Conservation (phyloP, 192 early-diverging fungal genomes). For the Coemansia interrupta region DNA sequence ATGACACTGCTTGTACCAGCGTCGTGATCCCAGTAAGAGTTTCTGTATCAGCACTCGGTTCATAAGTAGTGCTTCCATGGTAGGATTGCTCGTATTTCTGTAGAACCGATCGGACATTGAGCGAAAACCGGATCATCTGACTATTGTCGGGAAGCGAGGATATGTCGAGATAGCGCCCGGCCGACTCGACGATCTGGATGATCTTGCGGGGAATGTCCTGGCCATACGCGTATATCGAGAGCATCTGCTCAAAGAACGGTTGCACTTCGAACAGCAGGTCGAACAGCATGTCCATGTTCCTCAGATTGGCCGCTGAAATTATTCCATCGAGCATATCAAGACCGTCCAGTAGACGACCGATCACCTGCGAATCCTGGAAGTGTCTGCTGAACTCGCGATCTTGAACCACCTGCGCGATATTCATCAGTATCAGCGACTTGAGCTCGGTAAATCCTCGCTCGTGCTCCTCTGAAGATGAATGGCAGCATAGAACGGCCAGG, state of each 20-base stretch:
- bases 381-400: slow-evolving; percentile 5
- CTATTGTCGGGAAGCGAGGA: slow-evolving; percentile 41
- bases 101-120: slow-evolving; percentile 25
- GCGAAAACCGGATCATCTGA: slow-evolving; percentile 35
- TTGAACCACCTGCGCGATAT: slow-evolving; percentile 15
- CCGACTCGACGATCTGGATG: slow-evolving; percentile 42
- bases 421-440: slow-evolving; percentile 22
- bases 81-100: slow-evolving; percentile 24
- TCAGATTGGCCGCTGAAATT: slow-evolving; percentile 38
- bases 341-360: slow-evolving; percentile 33
- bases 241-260: slow-evolving; percentile 29
- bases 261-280: slow-evolving; percentile 42
- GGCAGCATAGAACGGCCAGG: slow-evolving; percentile 31
- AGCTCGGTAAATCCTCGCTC: slow-evolving; percentile 32
- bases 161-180: slow-evolving; percentile 35
- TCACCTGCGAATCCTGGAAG: slow-evolving; percentile 23
- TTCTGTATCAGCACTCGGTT: slow-evolving; percentile 21
- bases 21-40: slow-evolving; percentile 23
- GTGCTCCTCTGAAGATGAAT: slow-evolving; percentile 28
- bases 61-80: neutral
- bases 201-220: slow-evolving; percentile 27
- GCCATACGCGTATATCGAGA: slow-evolving; percentile 24
- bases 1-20: slow-evolving; percentile 32
- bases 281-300: slow-evolving; percentile 44
- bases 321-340: slow-evolving; percentile 54